phyloP scores from a whole-genome alignment of 163 green algal genomes.

The Prototheca wickerhamii region DNA sequence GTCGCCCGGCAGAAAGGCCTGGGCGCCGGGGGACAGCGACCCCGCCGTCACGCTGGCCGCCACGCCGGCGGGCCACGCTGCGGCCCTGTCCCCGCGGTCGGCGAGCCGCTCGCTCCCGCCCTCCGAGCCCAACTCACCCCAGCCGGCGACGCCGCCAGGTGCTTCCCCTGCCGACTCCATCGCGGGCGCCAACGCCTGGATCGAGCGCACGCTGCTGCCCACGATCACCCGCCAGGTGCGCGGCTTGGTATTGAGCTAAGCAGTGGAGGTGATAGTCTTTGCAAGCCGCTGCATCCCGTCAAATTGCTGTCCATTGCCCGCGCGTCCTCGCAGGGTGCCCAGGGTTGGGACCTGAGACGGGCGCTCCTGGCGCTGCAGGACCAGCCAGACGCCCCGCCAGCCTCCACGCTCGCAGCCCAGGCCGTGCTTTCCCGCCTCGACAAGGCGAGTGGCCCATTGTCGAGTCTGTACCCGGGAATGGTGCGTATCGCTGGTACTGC shows the following conservation, averaged over 20 bases:
- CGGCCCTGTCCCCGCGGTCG: slow-evolving; percentile 1
- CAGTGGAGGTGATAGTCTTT: background rate
- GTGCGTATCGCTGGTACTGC: too few relatives aligned
- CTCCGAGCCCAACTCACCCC: too few relatives aligned
- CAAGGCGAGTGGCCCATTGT: too few relatives aligned
- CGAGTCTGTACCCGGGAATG: too few relatives aligned
- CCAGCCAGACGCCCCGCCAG: slow-evolving; percentile 3
- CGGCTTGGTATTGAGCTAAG: background rate
- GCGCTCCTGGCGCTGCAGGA: slow-evolving; percentile 33
- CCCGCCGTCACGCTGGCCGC: background rate
- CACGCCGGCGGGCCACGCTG: background rate
- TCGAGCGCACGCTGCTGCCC: slow-evolving; percentile 50
- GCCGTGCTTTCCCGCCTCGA: too few relatives aligned
- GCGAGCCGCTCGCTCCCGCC: too few relatives aligned
- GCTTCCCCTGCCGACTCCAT: background rate
- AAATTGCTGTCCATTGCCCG: too few relatives aligned
- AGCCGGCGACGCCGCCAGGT: background rate
- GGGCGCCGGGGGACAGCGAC: background rate
- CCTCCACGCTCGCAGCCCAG: slow-evolving; percentile 18
- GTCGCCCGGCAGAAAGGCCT: background rate
- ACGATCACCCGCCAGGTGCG: slow-evolving; percentile 43
- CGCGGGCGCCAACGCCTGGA: slow-evolving; percentile 40
- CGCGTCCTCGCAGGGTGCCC: too few relatives aligned
- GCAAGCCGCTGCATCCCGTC: too few relatives aligned
- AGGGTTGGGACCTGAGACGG: slow-evolving; percentile 52